A percentile compares a stretch with the other conserved stretches of the same genome.
phyloP scores from a whole-genome alignment of 2,329 filamentous ascomycete species.

The Cercospora zeina region DNA sequence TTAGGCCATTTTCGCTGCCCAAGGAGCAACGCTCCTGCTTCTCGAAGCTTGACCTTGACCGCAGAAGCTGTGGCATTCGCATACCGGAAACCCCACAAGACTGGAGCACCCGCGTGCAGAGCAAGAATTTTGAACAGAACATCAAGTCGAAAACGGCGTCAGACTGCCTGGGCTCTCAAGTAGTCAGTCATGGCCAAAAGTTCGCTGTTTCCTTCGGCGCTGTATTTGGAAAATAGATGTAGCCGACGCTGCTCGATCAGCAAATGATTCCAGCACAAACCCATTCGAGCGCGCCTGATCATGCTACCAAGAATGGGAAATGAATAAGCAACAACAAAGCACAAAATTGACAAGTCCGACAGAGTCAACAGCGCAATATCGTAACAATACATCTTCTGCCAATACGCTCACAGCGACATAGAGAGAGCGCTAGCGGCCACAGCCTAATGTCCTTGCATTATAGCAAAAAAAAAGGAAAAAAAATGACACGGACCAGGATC shows the following conservation, averaged over 20 bases:
- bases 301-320: too few relatives aligned
- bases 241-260: background rate
- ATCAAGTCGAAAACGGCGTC: too few relatives aligned
- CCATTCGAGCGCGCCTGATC: background rate
- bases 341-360: too few relatives aligned
- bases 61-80: background rate
- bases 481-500: conserved; percentile 1
- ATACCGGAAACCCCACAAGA: too few relatives aligned
- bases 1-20: background rate
- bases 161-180: too few relatives aligned
- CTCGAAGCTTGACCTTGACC: background rate
- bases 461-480: background rate
- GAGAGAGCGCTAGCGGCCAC: background rate
- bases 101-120: too few relatives aligned
- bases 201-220: background rate
- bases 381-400: background rate
- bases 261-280: too few relatives aligned
- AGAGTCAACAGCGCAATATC: background rate
- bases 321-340: too few relatives aligned
- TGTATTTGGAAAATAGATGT: background rate
- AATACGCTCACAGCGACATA: background rate
- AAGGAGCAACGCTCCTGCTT: background rate
- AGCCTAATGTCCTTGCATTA: background rate
- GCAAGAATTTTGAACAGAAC: too few relatives aligned
- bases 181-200: too few relatives aligned